Conservation (phyloP, 2,329 filamentous ascomycete species). For the Cladosporium sp. region DNA sequence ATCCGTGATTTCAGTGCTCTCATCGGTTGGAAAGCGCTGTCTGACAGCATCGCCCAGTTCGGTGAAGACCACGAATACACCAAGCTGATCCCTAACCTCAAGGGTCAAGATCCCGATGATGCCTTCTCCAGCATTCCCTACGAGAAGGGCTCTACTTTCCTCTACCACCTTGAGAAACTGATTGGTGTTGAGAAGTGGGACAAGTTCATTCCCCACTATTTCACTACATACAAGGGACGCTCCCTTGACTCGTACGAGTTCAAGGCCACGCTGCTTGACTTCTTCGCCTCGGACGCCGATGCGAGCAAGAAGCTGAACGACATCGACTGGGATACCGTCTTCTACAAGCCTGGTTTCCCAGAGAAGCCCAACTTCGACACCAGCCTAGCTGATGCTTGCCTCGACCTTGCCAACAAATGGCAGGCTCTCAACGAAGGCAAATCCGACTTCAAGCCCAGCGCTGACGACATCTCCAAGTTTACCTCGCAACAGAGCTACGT, state of each 20-base stretch:
- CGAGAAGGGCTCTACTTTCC: slow-evolving; percentile 93
- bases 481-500: slow-evolving; percentile 88
- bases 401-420: slow-evolving; percentile 81
- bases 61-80: slow-evolving; percentile 90
- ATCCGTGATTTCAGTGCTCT: slow-evolving; percentile 94
- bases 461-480: slow-evolving; percentile 71
- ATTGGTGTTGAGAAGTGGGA: slow-evolving; percentile 87
- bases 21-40: slow-evolving; percentile 89
- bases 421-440: slow-evolving; percentile 51
- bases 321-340: slow-evolving; percentile 88
- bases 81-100: slow-evolving; percentile 82
- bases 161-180: slow-evolving; percentile 86
- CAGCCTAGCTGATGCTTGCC: slow-evolving; percentile 80
- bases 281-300: slow-evolving; percentile 71
- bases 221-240: slow-evolving; percentile 78
- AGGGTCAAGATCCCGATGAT: slow-evolving; percentile 91
- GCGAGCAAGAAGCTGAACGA: slow-evolving; percentile 64
- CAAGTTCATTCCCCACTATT: slow-evolving; percentile 94
- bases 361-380: slow-evolving; percentile 92
- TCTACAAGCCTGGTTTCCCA: slow-evolving; percentile 85
- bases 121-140: slow-evolving; percentile 92
- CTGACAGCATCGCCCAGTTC: slow-evolving; percentile 76
- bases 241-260: slow-evolving; percentile 94
- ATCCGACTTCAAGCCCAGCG: slow-evolving; percentile 59
- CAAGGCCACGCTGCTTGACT: slow-evolving; percentile 81